phyloP scores from a whole-genome alignment of 306 rosid species.

The Cucurbita maxima region DNA sequence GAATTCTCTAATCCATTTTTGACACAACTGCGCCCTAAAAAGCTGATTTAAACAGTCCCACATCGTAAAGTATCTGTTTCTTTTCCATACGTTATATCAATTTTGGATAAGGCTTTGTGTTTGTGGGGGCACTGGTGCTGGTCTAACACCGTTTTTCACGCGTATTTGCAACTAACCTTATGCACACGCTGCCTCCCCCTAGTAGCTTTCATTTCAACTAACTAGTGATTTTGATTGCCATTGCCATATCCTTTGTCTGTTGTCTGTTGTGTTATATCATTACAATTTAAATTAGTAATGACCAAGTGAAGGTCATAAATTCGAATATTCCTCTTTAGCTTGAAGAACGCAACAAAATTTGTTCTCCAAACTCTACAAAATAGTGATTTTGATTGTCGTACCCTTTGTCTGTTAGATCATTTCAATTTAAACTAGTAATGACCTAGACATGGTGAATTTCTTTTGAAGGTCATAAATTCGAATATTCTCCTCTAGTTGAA shows the following conservation, averaged over 20 bases:
- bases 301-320: too few species aligned
- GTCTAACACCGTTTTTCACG: conserved; percentile 4
- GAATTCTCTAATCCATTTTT: neutral
- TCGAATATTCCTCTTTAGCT: too few species aligned
- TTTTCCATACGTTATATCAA: neutral
- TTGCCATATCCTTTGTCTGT: neutral
- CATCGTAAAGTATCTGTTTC: neutral
- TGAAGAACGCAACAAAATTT: too few species aligned
- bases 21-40: neutral
- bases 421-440: neutral
- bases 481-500: too few species aligned
- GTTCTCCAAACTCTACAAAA: neutral
- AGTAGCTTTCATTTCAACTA: neutral
- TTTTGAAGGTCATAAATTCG: neutral
- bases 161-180: neutral
- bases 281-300: too few species aligned
- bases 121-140: conserved; percentile 2
- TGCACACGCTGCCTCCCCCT: neutral
- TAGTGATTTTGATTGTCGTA: neutral
- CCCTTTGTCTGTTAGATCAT: too few species aligned
- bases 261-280: neutral
- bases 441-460: neutral
- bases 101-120: neutral
- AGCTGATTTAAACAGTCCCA: neutral
- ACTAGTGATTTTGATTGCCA: neutral